A percentile compares a stretch with the other conserved stretches of the same genome.
Evolutionary conservation across 148 eudicot genomes (phyloP).

Genomic region (Fagopyrum esculentum): DNA sequence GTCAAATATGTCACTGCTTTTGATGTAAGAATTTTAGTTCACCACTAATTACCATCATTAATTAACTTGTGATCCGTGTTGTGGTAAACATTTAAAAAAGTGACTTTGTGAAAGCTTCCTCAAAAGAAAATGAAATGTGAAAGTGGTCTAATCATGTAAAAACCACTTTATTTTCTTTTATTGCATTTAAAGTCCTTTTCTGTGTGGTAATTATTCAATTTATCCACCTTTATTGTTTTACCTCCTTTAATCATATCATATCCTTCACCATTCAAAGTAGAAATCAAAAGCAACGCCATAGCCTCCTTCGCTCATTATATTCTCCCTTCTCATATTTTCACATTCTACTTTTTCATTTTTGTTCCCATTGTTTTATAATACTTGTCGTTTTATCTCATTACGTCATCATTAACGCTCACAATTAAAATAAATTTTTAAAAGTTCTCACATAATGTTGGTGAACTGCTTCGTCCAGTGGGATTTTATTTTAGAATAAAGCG

Average conservation of each 20-base stretch:
- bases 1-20: background rate
- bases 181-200: background rate
- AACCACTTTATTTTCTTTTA: background rate
- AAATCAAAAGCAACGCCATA: conserved; percentile 1
- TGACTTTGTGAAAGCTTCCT: background rate
- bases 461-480: no score
- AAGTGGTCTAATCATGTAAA: conserved; percentile 8
- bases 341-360: background rate
- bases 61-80: background rate
- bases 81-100: background rate
- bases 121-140: background rate
- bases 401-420: no score
- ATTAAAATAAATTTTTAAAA: no score
- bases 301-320: background rate
- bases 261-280: background rate
- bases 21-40: background rate
- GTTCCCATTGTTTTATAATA: background rate
- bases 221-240: background rate
- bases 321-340: background rate
- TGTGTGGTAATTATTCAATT: background rate
- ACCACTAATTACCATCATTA: background rate
- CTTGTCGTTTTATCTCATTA: no score
- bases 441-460: no score
- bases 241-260: background rate
- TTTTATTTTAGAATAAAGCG: no score